Conservation (phyloP, 345 rosid species). For the Corchorus olitorius region DNA sequence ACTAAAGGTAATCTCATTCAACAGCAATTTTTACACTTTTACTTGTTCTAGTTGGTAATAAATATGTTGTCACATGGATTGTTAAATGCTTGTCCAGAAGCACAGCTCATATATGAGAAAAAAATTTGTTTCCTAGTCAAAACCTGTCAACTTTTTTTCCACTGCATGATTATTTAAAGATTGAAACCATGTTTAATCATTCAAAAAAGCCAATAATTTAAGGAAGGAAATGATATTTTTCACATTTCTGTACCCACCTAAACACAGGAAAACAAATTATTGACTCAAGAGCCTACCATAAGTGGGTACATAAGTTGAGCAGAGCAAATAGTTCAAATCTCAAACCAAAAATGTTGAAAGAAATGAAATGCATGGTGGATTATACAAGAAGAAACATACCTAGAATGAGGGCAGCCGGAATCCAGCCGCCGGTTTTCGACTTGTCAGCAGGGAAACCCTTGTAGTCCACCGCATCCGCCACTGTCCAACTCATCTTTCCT, state of each 20-base stretch:
- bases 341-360: conserved; percentile 5
- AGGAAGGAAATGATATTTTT: no score
- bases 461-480: conserved; percentile 57
- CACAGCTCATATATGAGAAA: neutral
- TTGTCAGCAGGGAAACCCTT: conserved; percentile 57
- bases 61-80: neutral
- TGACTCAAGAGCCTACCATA: no score
- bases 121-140: neutral
- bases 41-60: neutral
- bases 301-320: no score
- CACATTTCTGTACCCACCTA: no score
- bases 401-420: conserved; percentile 61
- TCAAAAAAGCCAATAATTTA: neutral
- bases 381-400: conserved; percentile 34
- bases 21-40: neutral
- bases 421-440: conserved; percentile 76
- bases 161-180: neutral
- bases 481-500: conserved; percentile 51
- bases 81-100: neutral
- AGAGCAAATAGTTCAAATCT: neutral
- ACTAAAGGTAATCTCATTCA: neutral
- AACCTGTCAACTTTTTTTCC: neutral
- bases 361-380: conserved; percentile 12
- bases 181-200: neutral
- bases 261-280: no score